Evolutionary conservation across 169 alveolate genomes (phyloP).

Genomic region (Babesia bovis): DNA sequence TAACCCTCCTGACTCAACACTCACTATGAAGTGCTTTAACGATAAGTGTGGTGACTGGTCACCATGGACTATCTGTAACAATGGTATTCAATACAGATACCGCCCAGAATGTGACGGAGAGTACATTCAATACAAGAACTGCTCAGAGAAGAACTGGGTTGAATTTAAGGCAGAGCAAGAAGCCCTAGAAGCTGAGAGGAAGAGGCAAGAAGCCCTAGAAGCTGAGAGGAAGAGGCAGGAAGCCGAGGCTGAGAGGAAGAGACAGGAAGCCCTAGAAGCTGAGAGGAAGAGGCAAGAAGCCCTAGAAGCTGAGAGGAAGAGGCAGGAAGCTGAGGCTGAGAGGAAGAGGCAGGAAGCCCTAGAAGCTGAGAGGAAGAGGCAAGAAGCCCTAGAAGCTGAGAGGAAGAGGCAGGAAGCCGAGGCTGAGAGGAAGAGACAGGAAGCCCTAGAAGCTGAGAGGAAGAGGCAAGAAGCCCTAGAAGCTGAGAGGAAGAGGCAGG

Average conservation of each 20-base stretch:
- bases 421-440: not conserved
- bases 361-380: slow-evolving; percentile 7
- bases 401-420: not conserved
- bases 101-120: slow-evolving; percentile 37
- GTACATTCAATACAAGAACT: slow-evolving; percentile 36
- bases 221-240: not conserved
- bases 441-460: slow-evolving; percentile 8
- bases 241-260: not conserved
- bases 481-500: not conserved
- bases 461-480: not conserved
- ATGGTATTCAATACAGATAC: slow-evolving; percentile 44
- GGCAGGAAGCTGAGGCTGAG: not conserved
- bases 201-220: not conserved
- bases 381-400: not conserved
- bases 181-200: not conserved
- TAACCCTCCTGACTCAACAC: not conserved
- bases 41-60: slow-evolving; percentile 39
- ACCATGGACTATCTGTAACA: slow-evolving; percentile 47
- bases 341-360: not conserved
- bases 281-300: not conserved
- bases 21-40: slow-evolving; percentile 36
- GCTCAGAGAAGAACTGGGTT: slow-evolving; percentile 7
- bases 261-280: not conserved
- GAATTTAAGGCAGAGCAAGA: not conserved
- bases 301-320: not conserved